Evolutionary conservation across 2,329 filamentous ascomycete genomes (phyloP), one percentile per base, ranked within the genome.

Genomic region (Penicillium sp.): DNA sequence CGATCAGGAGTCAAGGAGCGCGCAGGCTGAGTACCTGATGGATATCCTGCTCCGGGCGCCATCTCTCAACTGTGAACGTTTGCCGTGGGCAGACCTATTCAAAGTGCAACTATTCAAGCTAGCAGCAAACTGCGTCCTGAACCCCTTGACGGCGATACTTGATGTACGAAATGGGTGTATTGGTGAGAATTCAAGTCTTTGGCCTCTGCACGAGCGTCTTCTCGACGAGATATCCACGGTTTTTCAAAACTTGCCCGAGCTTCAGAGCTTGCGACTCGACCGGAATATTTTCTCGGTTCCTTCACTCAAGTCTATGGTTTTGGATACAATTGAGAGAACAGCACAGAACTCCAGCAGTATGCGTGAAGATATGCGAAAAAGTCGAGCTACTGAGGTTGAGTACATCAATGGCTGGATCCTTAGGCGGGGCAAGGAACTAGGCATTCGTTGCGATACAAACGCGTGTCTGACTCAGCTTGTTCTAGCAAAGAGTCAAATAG

Each of bases 391-490:
- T 12, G 57, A 59, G 28, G 56, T 59, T 47, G 52, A 59, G 15
- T 58, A 53, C 28, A 57, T 59, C 15, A 59, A 59, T 52, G 54
- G 54, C 13, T 59, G 57, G 57, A 52, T 59, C 26, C 23, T 59
- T 16, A 42, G 51, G 16, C 49, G 47, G 8, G 57, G 44, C 9
- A 53, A 28, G 36, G 52, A 55, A 15, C 31, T 59, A 34, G 52
- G 52, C 4, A 51, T 59, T 45, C 28, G 49, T 10, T 59, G 57
- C 47, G 42, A 43, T 21, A 47, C 51, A 3, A 59, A 59, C 42
- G 24, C 36, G 31, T 42, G 31, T 18, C 33, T 59, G 31, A 53
- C 55, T 23, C 45, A 59, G 26, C 41, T 57, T 3, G 49, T 59
- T n/a, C 43, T 59, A 6, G 57, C 54, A 13, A 59, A 57, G 38